Percentiles rank a stretch among this genome's conserved stretches.
Evolutionary conservation across 257 asterid species (phyloP).

Genomic region (Solanum bukasovii): DNA sequence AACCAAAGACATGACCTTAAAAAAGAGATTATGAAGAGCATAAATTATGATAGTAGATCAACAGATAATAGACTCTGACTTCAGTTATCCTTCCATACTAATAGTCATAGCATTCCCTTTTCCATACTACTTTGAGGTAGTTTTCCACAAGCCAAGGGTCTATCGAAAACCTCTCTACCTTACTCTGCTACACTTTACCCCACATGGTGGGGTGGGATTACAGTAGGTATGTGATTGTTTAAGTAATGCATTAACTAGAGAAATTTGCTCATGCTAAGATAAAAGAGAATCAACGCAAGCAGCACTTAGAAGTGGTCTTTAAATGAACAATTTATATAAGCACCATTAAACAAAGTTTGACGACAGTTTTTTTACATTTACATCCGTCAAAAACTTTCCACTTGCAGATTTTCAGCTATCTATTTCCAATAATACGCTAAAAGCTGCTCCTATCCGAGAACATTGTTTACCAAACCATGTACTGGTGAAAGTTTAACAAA

Average conservation of each 20-base stretch:
- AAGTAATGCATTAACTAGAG: not conserved
- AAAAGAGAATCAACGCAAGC: not conserved
- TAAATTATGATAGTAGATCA: not conserved
- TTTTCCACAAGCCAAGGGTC: not conserved
- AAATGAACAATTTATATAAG: not conserved
- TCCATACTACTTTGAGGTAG: not conserved
- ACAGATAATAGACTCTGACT: not conserved
- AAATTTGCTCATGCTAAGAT: not conserved
- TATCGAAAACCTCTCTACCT: not conserved
- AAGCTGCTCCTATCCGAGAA: too few species aligned
- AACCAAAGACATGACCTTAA: too few species aligned
- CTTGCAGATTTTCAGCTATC: not conserved
- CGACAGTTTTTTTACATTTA: not conserved
- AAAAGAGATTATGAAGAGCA: not conserved
- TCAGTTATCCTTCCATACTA: not conserved
- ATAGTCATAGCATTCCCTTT: not conserved
- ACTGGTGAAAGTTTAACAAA: not conserved
- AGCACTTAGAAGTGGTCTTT: not conserved
- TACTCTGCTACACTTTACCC: not conserved
- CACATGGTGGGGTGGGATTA: not conserved
- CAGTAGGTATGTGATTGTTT: not conserved
- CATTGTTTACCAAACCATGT: too few species aligned
- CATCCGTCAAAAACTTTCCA: not conserved
- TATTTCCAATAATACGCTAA: not conserved
- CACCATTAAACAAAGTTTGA: not conserved